phyloP scores from a whole-genome alignment of 2,329 filamentous ascomycete genomes.

The Talaromyces rugulosus region DNA sequence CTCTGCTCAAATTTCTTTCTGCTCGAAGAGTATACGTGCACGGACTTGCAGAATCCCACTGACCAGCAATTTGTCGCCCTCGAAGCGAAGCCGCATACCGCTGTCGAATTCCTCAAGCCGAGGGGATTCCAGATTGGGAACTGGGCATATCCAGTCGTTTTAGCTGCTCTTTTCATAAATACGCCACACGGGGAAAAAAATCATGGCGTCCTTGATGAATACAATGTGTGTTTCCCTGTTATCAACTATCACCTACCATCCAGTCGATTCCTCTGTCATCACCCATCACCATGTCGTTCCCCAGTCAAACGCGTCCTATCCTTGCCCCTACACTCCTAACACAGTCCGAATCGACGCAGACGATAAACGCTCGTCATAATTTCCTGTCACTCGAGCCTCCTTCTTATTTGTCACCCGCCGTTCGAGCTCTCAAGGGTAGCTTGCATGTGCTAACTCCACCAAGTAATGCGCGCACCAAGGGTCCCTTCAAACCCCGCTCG shows the following conservation, averaged over 20 bases:
- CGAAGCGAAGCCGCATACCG: background rate
- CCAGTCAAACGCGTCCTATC: slow-evolving; percentile 1
- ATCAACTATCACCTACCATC: slow-evolving; percentile 21
- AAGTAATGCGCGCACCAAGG: slow-evolving; percentile 82
- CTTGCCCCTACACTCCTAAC: slow-evolving; percentile 17
- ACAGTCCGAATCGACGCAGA: slow-evolving; percentile 26
- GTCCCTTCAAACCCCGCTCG: slow-evolving; percentile 85
- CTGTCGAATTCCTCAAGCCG: background rate
- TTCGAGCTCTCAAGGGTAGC: slow-evolving; percentile 34
- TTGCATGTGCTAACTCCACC: slow-evolving; percentile 37
- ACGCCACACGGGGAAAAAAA: slow-evolving; percentile 7
- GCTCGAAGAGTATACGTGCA: background rate
- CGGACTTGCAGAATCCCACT: background rate
- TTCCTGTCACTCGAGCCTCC: slow-evolving; percentile 25
- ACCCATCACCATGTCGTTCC: slow-evolving; percentile 11
- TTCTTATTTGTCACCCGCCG: slow-evolving; percentile 32
- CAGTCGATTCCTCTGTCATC: slow-evolving; percentile 10
- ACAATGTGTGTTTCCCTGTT: slow-evolving; percentile 64
- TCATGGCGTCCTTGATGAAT: slow-evolving; percentile 74
- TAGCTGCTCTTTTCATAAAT: background rate
- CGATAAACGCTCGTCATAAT: slow-evolving; percentile 27
- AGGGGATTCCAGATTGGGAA: background rate
- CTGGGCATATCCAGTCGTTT: background rate
- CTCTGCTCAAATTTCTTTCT: too few relatives aligned
- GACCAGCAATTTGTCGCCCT: background rate